Base-by-base conservation (phyloP, 768 basidiomycete species). In the Lactarius indigo region DNA sequence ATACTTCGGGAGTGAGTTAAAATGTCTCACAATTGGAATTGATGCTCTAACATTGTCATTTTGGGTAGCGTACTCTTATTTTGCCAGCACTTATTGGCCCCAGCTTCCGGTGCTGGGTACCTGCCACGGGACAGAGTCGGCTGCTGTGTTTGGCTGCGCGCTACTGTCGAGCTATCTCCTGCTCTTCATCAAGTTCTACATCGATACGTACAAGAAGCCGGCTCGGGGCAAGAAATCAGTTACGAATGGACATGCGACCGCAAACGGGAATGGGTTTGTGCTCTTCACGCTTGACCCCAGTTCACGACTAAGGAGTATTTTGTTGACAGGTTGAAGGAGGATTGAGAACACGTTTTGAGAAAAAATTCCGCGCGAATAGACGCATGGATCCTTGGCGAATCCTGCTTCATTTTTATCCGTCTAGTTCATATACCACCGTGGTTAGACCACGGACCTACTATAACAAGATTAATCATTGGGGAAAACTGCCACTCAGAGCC, bases 121-220 rank as follows among this genome's bases (percentile, higher is more conserved):
- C 75, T 99, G 97, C 73, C 87, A 94, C 47, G 97, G 97, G 55
- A 88, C 91, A 23, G 93, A 96, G 78, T 78, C 79, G 18, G 92
- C 96, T 62, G 97, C 97, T 2, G 66, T 94, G 65, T 89, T 96
- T 65, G 97, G 96, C 57, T 97, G 95, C 75, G 86, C 77, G 28
- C 84, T 99, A 57, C 83, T 99, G 71, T 91, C 93, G 31, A 90
- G 85, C 73, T 98, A 98, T 79, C 87, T 99, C 62, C 85, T 88
- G 72, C 86, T 99, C 65, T 98, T 99, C 83, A 93, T 98, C 83
- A 92, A 94, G 77, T 94, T 94, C 79, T 94, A 94, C 79, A 83
- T 93, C 73, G 85, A 89, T 76, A 92, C 91, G 33, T 92, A 92
- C 81, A 87, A 87, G 80, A 88, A 87, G 75, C 84, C 88, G 39